A percentile compares a stretch with the other conserved stretches of the same genome.
Conservation (phyloP, 495 filamentous ascomycete species). For the Neurospora africana region DNA sequence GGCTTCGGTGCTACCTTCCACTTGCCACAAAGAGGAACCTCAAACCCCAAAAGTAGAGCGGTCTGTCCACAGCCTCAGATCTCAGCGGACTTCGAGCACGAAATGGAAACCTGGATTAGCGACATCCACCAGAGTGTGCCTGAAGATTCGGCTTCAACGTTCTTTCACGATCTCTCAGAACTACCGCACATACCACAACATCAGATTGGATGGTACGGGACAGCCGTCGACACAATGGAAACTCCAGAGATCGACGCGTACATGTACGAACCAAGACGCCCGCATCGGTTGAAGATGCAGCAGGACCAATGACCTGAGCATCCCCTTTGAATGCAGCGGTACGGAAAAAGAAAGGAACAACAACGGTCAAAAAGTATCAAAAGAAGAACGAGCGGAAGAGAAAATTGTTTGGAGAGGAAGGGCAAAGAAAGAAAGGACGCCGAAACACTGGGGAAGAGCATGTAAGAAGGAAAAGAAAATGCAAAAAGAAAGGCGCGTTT, state of each 20-base stretch:
- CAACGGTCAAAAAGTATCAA: no score
- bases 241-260: not conserved
- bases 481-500: not conserved
- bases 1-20: not conserved
- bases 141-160: not conserved
- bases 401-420: no score
- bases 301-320: not conserved
- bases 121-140: not conserved
- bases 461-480: not conserved
- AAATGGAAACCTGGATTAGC: not conserved
- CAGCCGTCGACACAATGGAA: not conserved
- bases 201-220: not conserved
- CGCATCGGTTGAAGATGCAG: not conserved
- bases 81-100: not conserved
- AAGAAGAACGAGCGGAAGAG: no score
- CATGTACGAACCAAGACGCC: not conserved
- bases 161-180: not conserved
- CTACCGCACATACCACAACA: not conserved
- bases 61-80: not conserved
- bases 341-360: not conserved
- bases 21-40: not conserved
- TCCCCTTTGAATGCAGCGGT: not conserved
- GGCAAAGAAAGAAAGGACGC: not conserved
- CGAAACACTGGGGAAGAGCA: no score
- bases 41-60: not conserved